Conservation (phyloP, 805 yeast species). For the Torulaspora quercuum region DNA sequence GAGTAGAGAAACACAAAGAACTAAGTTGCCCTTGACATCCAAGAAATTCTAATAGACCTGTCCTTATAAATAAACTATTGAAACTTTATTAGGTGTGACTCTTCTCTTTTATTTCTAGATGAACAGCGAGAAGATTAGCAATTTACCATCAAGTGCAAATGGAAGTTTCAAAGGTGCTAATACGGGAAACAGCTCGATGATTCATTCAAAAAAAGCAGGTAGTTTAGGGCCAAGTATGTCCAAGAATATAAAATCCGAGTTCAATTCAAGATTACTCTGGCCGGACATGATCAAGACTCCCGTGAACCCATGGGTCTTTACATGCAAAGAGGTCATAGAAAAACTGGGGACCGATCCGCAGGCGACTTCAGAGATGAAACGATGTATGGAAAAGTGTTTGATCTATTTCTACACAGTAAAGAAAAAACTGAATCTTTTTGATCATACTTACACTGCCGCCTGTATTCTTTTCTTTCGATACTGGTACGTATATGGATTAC, state of each 20-base stretch:
- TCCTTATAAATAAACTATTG: no score
- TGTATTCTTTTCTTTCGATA: slow-evolving; percentile 36
- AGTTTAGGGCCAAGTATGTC: not conserved
- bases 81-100: no score
- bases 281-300: slow-evolving; percentile 37
- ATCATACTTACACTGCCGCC: slow-evolving; percentile 38
- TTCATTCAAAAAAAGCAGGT: slow-evolving; percentile 2
- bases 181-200: not conserved
- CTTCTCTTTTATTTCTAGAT: no score
- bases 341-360: slow-evolving; percentile 27
- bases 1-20: no score
- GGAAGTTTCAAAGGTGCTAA: no score
- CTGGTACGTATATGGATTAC: slow-evolving; percentile 35
- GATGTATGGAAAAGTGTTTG: slow-evolving; percentile 35
- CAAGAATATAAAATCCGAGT: slow-evolving; percentile 10
- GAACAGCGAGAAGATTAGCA: no score
- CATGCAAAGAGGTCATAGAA: slow-evolving; percentile 32
- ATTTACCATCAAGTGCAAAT: not conserved
- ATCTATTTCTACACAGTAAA: slow-evolving; percentile 37
- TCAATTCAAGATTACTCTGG: slow-evolving; percentile 35
- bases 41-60: no score
- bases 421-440: slow-evolving; percentile 34
- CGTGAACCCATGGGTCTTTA: slow-evolving; percentile 32
- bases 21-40: no score
- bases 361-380: slow-evolving; percentile 26